These are phyloP conservation scores for Panicum miliaceum DNA, from an alignment of 176 grass and related monocot species.

Conservation along the genomic window DNA sequence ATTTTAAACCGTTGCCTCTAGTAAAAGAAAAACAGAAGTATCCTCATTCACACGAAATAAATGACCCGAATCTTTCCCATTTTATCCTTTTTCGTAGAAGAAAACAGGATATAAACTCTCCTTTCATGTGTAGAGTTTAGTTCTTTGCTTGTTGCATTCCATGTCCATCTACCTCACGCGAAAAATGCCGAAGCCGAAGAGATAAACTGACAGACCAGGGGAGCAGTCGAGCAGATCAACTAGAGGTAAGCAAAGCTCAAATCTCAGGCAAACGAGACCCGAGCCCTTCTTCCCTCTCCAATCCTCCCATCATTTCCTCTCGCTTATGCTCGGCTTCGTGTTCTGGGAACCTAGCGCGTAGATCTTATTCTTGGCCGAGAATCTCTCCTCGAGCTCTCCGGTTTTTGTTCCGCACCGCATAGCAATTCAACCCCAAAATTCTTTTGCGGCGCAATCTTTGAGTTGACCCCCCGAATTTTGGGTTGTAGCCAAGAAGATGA, in stretches of 20 bases:
- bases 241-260: slow-evolving; percentile 22
- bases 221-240: slow-evolving; percentile 10
- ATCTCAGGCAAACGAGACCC: slow-evolving; percentile 37
- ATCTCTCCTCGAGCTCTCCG: slow-evolving; percentile 5
- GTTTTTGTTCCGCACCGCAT: slow-evolving; percentile 31
- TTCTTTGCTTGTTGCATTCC: slow-evolving; percentile 1
- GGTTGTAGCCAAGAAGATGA: slow-evolving; percentile 51
- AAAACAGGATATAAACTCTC: neutral
- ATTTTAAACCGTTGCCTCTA: neutral
- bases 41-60: slow-evolving; percentile 27
- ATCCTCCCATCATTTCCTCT: neutral
- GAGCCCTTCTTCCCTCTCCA: neutral
- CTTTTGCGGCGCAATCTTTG: slow-evolving; percentile 9
- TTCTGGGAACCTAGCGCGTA: slow-evolving; percentile 29
- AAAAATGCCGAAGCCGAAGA: slow-evolving; percentile 29
- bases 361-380: slow-evolving; percentile 37
- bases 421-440: slow-evolving; percentile 30
- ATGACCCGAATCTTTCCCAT: neutral
- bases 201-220: neutral
- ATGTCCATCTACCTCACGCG: slow-evolving; percentile 21
- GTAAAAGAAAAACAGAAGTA: neutral
- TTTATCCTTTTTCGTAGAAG: neutral
- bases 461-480: slow-evolving; percentile 22
- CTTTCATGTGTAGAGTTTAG: neutral
- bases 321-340: slow-evolving; percentile 23